Conservation (phyloP, 176 grass and related monocot species). For the Aegilops umbellulata region DNA sequence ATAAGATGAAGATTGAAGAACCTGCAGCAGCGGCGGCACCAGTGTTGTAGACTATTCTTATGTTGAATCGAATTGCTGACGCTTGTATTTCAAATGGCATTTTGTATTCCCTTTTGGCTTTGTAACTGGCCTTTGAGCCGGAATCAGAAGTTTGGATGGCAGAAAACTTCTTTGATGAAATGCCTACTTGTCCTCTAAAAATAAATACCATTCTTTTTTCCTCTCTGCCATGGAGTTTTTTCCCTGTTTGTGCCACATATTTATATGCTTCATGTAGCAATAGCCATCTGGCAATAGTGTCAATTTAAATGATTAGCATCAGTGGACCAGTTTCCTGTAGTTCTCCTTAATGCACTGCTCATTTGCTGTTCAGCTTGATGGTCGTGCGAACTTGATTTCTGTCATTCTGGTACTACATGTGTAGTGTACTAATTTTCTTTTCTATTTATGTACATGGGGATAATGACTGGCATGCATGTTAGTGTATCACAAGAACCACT, state of each 20-base stretch:
- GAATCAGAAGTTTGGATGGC: conserved; percentile 25
- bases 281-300: not conserved
- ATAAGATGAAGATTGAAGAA: conserved; percentile 48
- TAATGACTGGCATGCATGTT: not conserved
- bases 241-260: conserved; percentile 6
- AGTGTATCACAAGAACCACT: not conserved
- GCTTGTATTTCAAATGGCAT: conserved; percentile 10
- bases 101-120: conserved; percentile 25
- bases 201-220: conserved; percentile 12
- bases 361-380: not conserved
- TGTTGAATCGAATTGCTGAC: conserved; percentile 7
- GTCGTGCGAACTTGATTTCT: not conserved
- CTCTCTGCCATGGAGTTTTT: not conserved
- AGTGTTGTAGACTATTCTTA: conserved; percentile 37
- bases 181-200: not conserved
- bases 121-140: conserved; percentile 26
- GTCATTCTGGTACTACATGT: not conserved
- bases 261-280: not conserved
- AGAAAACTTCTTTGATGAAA: conserved; percentile 34
- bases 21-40: conserved; percentile 13
- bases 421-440: not conserved
- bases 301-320: not conserved
- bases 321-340: not conserved
- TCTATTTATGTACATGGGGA: not conserved
- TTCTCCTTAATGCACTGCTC: not conserved